Conservation (phyloP, 192 early-diverging fungal genomes). For the Phlyctochytrium arcticum region DNA sequence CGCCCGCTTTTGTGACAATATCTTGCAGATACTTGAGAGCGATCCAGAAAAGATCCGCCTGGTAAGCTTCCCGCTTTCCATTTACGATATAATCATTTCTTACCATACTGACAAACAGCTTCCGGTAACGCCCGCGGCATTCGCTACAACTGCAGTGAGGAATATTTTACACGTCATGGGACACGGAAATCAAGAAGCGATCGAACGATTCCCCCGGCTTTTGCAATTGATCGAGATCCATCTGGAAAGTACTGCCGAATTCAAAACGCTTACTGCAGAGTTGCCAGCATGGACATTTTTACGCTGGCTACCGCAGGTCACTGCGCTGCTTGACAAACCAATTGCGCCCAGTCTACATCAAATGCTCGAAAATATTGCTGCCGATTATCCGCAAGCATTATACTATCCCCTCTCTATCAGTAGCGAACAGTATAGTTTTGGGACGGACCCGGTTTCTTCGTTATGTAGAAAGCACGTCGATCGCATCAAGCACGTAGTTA, state of each 20-base stretch:
- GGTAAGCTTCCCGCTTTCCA: not conserved
- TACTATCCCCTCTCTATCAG: slow-evolving; percentile 69
- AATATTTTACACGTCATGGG: slow-evolving; percentile 51
- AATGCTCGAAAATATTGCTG: slow-evolving; percentile 46
- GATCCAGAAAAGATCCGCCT: not conserved
- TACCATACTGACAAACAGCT: not conserved
- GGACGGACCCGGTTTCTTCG: not conserved
- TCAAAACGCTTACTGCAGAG: not conserved
- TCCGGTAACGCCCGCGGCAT: not conserved
- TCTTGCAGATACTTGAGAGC: slow-evolving; percentile 34
- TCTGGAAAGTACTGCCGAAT: slow-evolving; percentile 31
- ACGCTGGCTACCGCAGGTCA: slow-evolving; percentile 72
- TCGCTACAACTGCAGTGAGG: no score
- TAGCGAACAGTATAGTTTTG: slow-evolving; percentile 61
- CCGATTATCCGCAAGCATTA: slow-evolving; percentile 59
- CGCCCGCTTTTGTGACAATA: slow-evolving; percentile 43
- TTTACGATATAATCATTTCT: slow-evolving; percentile 6
- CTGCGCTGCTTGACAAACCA: slow-evolving; percentile 62
- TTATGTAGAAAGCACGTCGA: slow-evolving; percentile 26
- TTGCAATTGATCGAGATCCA: slow-evolving; percentile 63
- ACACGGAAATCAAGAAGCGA: slow-evolving; percentile 45
- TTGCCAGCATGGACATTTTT: slow-evolving; percentile 65
- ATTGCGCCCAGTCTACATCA: not conserved
- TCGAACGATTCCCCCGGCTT: slow-evolving; percentile 65
- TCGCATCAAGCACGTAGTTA: slow-evolving; percentile 24